A percentile compares a stretch with the other conserved stretches of the same genome.
Evolutionary conservation across 108 stramenopile genomes (phyloP).

Genomic region (Skeletonema costatum): DNA sequence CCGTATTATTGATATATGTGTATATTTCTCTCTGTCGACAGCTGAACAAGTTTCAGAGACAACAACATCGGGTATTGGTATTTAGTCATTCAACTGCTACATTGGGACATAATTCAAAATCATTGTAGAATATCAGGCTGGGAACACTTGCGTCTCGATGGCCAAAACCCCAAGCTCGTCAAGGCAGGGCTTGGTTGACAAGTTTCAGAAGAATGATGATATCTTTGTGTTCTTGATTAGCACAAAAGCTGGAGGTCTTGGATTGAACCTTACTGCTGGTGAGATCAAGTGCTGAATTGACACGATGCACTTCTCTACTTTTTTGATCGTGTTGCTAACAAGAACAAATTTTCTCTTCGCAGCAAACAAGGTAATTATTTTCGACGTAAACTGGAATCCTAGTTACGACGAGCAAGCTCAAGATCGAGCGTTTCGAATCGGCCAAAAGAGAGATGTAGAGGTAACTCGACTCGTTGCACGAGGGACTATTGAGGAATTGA

Average conservation of each 20-base stretch:
- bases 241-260: constrained; percentile 90
- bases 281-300: constrained; percentile 17
- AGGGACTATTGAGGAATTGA: constrained; percentile 95
- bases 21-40: background rate
- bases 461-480: constrained; percentile 82
- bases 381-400: constrained; percentile 90
- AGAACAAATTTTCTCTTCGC: constrained; percentile 11
- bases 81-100: constrained; percentile 92
- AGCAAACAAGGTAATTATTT: constrained; percentile 71
- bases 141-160: constrained; percentile 87
- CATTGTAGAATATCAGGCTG: constrained; percentile 54
- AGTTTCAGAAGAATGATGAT: constrained; percentile 73
- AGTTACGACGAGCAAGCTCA: constrained; percentile 80
- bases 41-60: constrained; percentile 38
- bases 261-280: constrained; percentile 78
- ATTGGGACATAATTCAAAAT: constrained; percentile 83
- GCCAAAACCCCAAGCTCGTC: constrained; percentile 63
- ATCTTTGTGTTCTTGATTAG: constrained; percentile 83
- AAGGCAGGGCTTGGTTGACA: constrained; percentile 74
- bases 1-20: background rate
- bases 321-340: constrained; percentile 37
- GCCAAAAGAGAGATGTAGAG: constrained; percentile 85
- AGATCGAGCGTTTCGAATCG: constrained; percentile 83
- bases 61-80: constrained; percentile 70
- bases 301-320: constrained; percentile 53